A percentile compares a stretch with the other conserved stretches of the same genome.
phyloP scores from a whole-genome alignment of 2,329 filamentous ascomycete species.

The Xylariales sp. region DNA sequence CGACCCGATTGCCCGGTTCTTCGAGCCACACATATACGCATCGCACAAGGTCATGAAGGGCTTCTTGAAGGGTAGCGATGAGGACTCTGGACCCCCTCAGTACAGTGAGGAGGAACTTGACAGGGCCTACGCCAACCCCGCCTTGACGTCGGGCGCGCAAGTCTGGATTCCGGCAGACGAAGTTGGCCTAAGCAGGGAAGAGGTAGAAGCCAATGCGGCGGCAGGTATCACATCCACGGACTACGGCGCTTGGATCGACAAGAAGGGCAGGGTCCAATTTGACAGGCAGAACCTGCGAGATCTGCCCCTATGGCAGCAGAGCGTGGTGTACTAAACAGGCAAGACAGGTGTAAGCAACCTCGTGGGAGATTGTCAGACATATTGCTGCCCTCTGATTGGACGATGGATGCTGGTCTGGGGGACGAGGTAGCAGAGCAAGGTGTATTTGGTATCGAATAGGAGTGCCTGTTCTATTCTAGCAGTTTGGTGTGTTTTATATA shows the following conservation, averaged over 20 bases:
- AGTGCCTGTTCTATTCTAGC: no score
- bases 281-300: slow-evolving; percentile 1
- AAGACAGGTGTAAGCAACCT: no score
- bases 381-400: no score
- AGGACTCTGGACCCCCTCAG: slow-evolving; percentile 11
- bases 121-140: slow-evolving; percentile 24
- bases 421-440: no score
- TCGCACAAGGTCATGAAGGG: slow-evolving; percentile 20
- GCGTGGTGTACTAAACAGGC: slow-evolving; percentile 1
- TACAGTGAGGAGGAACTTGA: slow-evolving; percentile 22
- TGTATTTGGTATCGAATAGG: no score
- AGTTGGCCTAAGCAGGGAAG: slow-evolving; percentile 55
- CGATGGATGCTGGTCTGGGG: no score
- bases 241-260: slow-evolving; percentile 54
- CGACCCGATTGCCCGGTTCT: slow-evolving; percentile 20
- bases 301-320: slow-evolving; percentile 3
- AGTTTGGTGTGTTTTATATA: no score
- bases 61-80: slow-evolving; percentile 12
- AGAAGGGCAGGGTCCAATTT: slow-evolving; percentile 35
- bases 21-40: slow-evolving; percentile 20
- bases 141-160: slow-evolving; percentile 36
- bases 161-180: slow-evolving; percentile 64
- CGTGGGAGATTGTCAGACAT: no score
- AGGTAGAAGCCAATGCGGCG: slow-evolving; percentile 53
- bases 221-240: slow-evolving; percentile 63